Conservation (phyloP, 495 filamentous ascomycete species). For the Cercophora sp. region DNA sequence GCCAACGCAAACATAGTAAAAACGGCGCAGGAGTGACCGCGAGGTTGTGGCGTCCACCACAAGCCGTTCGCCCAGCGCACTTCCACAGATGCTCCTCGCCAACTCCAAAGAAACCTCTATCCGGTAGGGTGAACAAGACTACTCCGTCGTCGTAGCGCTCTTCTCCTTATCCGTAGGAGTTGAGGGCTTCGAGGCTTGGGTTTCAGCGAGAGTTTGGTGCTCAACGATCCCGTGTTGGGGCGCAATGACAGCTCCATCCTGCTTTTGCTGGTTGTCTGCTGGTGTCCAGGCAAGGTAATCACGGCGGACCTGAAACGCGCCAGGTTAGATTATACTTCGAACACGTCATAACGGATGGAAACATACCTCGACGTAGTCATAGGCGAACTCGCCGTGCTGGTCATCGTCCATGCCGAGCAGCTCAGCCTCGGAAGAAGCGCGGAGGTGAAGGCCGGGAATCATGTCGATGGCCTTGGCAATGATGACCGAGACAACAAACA, state of each 20-base stretch:
- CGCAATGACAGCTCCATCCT: conserved; percentile 60
- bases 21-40: no score
- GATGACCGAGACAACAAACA: conserved; percentile 79
- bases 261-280: conserved; percentile 65
- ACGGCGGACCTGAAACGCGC: conserved; percentile 60
- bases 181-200: conserved; percentile 11
- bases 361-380: conserved; percentile 76
- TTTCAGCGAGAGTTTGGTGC: conserved; percentile 48
- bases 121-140: background rate
- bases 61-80: no score
- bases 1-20: no score
- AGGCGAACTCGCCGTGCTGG: conserved; percentile 85
- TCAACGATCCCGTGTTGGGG: conserved; percentile 79
- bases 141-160: background rate
- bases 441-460: conserved; percentile 85
- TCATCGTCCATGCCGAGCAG: conserved; percentile 98
- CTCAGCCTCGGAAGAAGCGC: conserved; percentile 93
- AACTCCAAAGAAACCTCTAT: background rate
- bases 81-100: background rate
- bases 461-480: conserved; percentile 82
- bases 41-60: no score
- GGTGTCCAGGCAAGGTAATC: conserved; percentile 98
- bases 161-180: conserved; percentile 7
- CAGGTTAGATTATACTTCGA: background rate
- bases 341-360: background rate